Evolutionary conservation across 257 asterid species (phyloP).

Genomic region (Perilla frutescens): DNA sequence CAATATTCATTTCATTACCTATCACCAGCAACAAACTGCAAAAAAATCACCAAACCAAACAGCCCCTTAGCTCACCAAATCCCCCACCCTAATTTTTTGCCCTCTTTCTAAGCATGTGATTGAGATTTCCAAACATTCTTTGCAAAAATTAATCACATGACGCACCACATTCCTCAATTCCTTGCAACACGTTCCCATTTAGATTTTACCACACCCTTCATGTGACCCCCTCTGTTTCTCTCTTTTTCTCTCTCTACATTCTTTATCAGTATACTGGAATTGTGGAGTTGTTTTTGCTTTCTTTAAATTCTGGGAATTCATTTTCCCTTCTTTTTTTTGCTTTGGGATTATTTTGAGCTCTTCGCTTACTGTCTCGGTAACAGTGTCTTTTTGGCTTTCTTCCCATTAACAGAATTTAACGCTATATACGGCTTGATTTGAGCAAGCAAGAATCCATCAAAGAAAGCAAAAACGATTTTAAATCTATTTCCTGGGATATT

Average conservation of each 20-base stretch:
- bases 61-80: constrained; percentile 2
- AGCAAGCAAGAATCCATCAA: constrained; percentile 13
- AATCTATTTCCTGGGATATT: constrained; percentile 22
- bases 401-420: constrained; percentile 2
- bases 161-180: constrained; percentile 25
- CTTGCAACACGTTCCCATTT: constrained; percentile 18
- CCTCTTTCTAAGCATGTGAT: constrained; percentile 31
- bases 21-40: not conserved
- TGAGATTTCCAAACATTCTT: constrained; percentile 32
- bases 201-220: constrained; percentile 33
- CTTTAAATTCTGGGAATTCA: not conserved
- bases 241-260: constrained; percentile 18
- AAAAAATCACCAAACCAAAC: constrained; percentile 13
- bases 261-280: too few species aligned
- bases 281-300: constrained; percentile 15
- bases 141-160: constrained; percentile 27
- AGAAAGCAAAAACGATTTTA: too few species aligned
- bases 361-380: too few species aligned
- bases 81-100: not conserved
- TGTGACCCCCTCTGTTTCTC: not conserved
- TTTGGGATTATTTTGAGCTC: constrained; percentile 10
- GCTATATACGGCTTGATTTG: constrained; percentile 26
- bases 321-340: not conserved
- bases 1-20: too few species aligned
- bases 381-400: not conserved